phyloP scores from a whole-genome alignment of 139 green algal species.

The Klebsormidium nitens region DNA sequence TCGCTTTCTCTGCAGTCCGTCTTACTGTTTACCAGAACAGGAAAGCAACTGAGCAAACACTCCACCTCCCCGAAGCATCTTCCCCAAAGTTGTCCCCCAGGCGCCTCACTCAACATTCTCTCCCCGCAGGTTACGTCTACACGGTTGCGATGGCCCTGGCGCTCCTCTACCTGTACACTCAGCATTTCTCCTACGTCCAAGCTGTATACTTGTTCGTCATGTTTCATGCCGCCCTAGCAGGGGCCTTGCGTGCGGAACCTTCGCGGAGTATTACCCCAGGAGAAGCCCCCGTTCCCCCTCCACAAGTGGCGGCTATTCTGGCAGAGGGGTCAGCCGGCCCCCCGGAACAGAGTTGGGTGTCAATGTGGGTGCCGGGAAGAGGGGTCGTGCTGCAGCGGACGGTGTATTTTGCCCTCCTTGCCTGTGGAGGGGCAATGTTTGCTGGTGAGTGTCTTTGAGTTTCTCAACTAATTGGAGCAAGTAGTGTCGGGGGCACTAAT shows the following conservation, averaged over 20 bases:
- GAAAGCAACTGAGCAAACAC: too few species aligned
- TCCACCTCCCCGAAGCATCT: too few species aligned
- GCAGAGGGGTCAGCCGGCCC: neutral
- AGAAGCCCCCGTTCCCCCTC: too few species aligned
- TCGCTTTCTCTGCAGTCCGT: too few species aligned
- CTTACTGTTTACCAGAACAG: too few species aligned
- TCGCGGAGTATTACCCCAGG: too few species aligned
- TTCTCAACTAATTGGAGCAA: too few species aligned
- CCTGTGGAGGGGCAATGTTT: neutral
- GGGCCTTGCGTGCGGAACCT: neutral
- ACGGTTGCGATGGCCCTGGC: neutral
- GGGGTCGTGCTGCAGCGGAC: neutral
- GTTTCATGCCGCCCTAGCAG: neutral
- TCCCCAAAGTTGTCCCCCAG: too few species aligned
- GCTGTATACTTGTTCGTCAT: neutral
- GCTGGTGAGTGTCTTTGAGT: too few species aligned
- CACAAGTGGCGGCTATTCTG: neutral
- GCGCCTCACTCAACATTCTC: too few species aligned
- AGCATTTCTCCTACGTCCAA: neutral
- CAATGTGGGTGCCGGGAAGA: neutral
- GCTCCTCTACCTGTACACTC: slow-evolving; percentile 1
- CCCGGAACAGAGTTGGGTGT: neutral
- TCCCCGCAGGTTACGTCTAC: neutral
- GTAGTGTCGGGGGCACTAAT: too few species aligned
- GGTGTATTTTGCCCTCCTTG: neutral